Base-by-base conservation (phyloP, 2,329 filamentous ascomycete genomes). In the Endoconidiophora laricicola region DNA sequence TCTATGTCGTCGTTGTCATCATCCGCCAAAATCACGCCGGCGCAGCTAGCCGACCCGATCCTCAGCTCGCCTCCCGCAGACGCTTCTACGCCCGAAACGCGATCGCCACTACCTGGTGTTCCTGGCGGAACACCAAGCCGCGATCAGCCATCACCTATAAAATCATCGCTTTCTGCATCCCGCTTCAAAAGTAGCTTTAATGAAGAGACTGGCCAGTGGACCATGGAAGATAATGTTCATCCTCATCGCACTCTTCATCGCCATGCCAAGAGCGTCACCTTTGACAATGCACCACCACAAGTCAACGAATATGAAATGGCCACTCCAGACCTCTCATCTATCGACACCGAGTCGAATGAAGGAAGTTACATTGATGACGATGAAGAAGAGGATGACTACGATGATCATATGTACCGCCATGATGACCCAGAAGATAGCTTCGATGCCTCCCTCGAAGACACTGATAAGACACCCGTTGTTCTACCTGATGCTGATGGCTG, bases 291-390 rank as follows among this genome's bases (percentile, higher is more conserved):
- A 2, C 90, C 90, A 20, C 91, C 91, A 22, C 85, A 94, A 61
- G 76, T 98, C 59, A 94, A 96, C 61, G 91, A 98, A 66, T 98
- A 96, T 63, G 91, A 96, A 66, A 88, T 95, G 83, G 84, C 86
- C 33, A 98, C 91, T 2, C 91, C 91, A 9, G 91, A 95, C 60
- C 77, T 93, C n/a, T 95, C 90, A 1, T 94, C 88, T 0, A 73
- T 93, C 22, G 86, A 85, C 23, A 90, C 85, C 45, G 87, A 83
- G 57, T 96, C 90, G 10, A 82, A 90, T 6, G 86, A 95, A 60
- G 86, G 87, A 40, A 96, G 90, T 67, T 95, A 85, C 62, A 88
- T 95, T 55, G 90, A 86, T 0, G 78, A 84, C 29, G 81, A 86
- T 10, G 79, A 83, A 23, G 81, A 83, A 16, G 77, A 87, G 39